phyloP scores from a whole-genome alignment of 306 rosid species.

The Myrica gale region DNA sequence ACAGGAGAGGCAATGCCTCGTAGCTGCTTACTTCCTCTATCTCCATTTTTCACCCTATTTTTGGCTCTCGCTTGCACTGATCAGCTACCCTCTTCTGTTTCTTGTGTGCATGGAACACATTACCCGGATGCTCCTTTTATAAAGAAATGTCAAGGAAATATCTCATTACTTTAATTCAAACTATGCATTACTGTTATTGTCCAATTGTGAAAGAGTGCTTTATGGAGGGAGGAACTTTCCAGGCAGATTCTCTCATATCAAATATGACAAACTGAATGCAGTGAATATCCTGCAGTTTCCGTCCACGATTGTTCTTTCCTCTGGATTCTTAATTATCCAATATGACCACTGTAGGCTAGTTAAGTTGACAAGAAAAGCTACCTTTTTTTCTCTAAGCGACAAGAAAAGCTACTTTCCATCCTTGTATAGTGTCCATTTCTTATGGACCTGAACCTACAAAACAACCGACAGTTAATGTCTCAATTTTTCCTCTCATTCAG shows the following conservation, averaged over 20 bases:
- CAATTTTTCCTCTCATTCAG: neutral
- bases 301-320: neutral
- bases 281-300: neutral
- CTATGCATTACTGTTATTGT: neutral
- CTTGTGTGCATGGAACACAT: slow-evolving; percentile 29
- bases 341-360: neutral
- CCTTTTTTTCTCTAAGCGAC: neutral
- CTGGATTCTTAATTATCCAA: neutral
- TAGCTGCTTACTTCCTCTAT: slow-evolving; percentile 60
- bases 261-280: slow-evolving; percentile 18
- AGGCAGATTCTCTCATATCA: slow-evolving; percentile 40
- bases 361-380: neutral
- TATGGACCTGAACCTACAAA: neutral
- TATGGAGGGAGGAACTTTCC: slow-evolving; percentile 52
- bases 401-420: neutral
- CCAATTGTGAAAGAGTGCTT: slow-evolving; percentile 4
- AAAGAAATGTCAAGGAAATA: slow-evolving; percentile 13
- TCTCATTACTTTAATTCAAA: neutral
- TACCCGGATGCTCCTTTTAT: slow-evolving; percentile 38
- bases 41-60: slow-evolving; percentile 41
- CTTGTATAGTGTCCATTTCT: neutral
- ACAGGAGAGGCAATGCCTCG: slow-evolving; percentile 65
- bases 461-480: neutral
- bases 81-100: neutral
- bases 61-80: slow-evolving; percentile 19